These are phyloP conservation scores for Xylaria polymorpha DNA, from an alignment of 2,329 filamentous ascomycete species.

Conservation along the genomic window DNA sequence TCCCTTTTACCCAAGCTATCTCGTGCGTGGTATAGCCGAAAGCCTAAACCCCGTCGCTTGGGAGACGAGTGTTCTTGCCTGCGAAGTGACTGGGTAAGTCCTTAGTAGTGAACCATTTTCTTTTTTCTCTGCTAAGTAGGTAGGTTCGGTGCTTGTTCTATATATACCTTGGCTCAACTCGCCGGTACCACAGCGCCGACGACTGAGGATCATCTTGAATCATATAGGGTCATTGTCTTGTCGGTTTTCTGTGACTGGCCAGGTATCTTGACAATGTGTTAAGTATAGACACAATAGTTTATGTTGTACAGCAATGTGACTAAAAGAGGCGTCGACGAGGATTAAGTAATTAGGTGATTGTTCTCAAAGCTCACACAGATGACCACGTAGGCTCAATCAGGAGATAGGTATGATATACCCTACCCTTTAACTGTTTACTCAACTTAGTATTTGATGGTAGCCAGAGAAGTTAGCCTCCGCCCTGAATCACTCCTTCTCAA, in stretches of 20 bases:
- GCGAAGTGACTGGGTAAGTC: not conserved
- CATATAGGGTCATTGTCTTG: not conserved
- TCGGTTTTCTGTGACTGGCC: not conserved
- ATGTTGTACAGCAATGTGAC: not conserved
- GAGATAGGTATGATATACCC: not conserved
- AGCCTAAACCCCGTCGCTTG: conserved; percentile 4
- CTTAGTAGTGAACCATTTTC: not conserved
- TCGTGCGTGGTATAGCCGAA: not conserved
- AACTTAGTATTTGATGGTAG: not conserved
- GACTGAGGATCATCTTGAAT: not conserved
- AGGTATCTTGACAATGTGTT: not conserved
- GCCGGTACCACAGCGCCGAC: not conserved
- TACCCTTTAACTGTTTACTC: not conserved
- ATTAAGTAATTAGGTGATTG: not conserved
- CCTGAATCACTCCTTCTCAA: not conserved
- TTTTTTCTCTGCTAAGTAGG: not conserved
- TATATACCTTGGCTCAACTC: not conserved
- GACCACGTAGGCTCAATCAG: not conserved
- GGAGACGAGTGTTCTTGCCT: not conserved
- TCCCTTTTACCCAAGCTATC: conserved; percentile 14
- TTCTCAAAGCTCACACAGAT: not conserved
- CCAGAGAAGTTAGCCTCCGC: not conserved
- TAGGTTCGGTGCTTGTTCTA: not conserved
- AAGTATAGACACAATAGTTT: not conserved
- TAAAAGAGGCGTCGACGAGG: not conserved